Conservation (phyloP, 257 asterid genomes). For the Ilex aquifolium region DNA sequence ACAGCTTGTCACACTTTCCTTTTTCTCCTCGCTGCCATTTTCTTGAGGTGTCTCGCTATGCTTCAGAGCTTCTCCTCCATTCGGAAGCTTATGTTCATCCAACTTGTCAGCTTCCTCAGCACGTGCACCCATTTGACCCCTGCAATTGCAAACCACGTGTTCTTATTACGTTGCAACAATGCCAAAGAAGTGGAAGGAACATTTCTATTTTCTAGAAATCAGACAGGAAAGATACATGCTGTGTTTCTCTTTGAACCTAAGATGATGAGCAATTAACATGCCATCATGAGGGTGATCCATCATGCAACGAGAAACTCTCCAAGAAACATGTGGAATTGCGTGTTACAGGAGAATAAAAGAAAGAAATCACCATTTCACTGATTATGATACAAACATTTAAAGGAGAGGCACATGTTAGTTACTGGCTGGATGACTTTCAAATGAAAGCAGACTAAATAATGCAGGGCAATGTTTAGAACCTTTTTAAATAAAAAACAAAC, state of each 20-base stretch:
- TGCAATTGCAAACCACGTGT: constrained; percentile 23
- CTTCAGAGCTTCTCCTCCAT: constrained; percentile 36
- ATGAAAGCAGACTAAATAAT: too few species aligned
- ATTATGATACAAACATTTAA: too few species aligned
- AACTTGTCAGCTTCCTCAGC: constrained; percentile 38
- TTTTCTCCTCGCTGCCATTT: constrained; percentile 22
- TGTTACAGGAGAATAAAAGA: not conserved
- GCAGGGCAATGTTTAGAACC: too few species aligned
- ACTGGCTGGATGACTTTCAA: too few species aligned
- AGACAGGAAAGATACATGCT: too few species aligned
- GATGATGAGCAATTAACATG: not conserved
- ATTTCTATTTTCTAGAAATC: not conserved
- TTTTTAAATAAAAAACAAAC: too few species aligned
- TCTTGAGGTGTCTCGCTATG: constrained; percentile 37
- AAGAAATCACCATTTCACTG: too few species aligned
- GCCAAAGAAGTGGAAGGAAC: not conserved
- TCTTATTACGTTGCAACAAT: not conserved
- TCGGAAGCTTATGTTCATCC: constrained; percentile 40
- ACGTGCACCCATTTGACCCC: constrained; percentile 83
- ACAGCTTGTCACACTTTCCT: constrained; percentile 47
- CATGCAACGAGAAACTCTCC: too few species aligned
- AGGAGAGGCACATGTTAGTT: too few species aligned
- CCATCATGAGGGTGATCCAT: not conserved
- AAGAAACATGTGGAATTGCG: too few species aligned
- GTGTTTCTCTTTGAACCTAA: not conserved